A percentile compares a stretch with the other conserved stretches of the same genome.
Evolutionary conservation across 805 yeast species (phyloP).

Genomic region (Yarrowia divulgata): DNA sequence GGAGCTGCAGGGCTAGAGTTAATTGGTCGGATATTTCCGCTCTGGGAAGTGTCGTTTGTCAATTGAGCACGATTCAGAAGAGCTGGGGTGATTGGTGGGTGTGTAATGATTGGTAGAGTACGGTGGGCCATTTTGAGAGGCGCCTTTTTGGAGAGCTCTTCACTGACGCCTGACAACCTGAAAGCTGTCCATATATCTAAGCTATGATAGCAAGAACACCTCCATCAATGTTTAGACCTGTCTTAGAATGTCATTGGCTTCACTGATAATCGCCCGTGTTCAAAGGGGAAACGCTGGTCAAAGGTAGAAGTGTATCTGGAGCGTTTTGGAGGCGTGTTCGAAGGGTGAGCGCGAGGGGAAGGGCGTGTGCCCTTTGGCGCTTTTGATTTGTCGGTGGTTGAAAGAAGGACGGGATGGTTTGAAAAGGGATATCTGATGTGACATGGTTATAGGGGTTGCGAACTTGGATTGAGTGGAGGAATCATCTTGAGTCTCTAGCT

Average conservation of each 20-base stretch:
- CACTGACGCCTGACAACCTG: too few species aligned
- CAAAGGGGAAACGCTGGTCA: background rate
- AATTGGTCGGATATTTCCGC: background rate
- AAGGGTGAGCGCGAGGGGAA: background rate
- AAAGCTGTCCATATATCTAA: background rate
- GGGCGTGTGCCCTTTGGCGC: background rate
- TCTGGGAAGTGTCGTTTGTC: background rate
- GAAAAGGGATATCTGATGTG: too few species aligned
- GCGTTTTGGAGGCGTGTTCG: too few species aligned
- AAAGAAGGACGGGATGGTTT: too few species aligned
- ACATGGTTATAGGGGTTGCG: too few species aligned
- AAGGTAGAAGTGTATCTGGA: background rate
- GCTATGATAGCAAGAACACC: background rate
- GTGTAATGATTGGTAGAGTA: background rate
- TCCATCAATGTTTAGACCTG: background rate
- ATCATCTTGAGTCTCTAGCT: too few species aligned
- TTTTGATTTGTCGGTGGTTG: too few species aligned
- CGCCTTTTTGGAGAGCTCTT: too few species aligned
- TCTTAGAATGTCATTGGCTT: background rate
- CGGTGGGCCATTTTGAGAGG: background rate
- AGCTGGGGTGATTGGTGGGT: background rate
- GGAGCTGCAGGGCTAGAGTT: constrained; percentile 12
- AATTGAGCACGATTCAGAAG: background rate
- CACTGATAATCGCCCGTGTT: background rate
- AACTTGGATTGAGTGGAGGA: too few species aligned